Evolutionary conservation across 306 rosid species (phyloP).

Genomic region (Vigna reflexopilosa): DNA sequence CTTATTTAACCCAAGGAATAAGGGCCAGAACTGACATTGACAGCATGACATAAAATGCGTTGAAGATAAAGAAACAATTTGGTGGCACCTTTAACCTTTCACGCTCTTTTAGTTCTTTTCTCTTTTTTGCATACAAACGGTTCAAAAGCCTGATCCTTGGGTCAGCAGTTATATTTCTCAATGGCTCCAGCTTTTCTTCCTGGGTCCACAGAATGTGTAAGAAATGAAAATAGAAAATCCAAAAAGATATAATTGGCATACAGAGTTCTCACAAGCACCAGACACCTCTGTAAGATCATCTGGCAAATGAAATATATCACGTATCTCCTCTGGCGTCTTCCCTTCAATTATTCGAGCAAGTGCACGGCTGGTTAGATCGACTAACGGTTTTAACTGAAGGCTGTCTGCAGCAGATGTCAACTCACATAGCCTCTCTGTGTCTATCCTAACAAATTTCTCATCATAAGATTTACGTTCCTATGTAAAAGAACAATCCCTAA

Average conservation of each 20-base stretch:
- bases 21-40: slow-evolving; percentile 20
- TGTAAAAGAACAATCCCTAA: slow-evolving; percentile 44
- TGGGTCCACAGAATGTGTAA: slow-evolving; percentile 55
- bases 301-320: slow-evolving; percentile 97
- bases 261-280: slow-evolving; percentile 58
- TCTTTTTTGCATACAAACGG: slow-evolving; percentile 93
- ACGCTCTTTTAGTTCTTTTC: slow-evolving; percentile 92
- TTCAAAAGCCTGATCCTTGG: slow-evolving; percentile 97
- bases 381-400: slow-evolving; percentile 94
- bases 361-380: slow-evolving; percentile 96
- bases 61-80: slow-evolving; percentile 50
- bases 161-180: slow-evolving; percentile 86
- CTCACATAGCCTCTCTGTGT: slow-evolving; percentile 91
- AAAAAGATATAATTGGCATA: slow-evolving; percentile 48
- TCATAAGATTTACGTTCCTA: slow-evolving; percentile 91
- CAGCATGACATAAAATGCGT: slow-evolving; percentile 25
- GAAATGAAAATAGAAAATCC: slow-evolving; percentile 49
- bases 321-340: slow-evolving; percentile 95
- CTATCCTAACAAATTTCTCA: slow-evolving; percentile 88
- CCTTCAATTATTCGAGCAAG: slow-evolving; percentile 99
- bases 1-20: slow-evolving; percentile 4
- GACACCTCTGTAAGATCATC: slow-evolving; percentile 99
- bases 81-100: slow-evolving; percentile 85
- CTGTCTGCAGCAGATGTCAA: slow-evolving; percentile 98
- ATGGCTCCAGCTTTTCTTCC: slow-evolving; percentile 98